Base-by-base conservation (phyloP, 169 alveolate genomes). In the Plasmodium fragile region DNA sequence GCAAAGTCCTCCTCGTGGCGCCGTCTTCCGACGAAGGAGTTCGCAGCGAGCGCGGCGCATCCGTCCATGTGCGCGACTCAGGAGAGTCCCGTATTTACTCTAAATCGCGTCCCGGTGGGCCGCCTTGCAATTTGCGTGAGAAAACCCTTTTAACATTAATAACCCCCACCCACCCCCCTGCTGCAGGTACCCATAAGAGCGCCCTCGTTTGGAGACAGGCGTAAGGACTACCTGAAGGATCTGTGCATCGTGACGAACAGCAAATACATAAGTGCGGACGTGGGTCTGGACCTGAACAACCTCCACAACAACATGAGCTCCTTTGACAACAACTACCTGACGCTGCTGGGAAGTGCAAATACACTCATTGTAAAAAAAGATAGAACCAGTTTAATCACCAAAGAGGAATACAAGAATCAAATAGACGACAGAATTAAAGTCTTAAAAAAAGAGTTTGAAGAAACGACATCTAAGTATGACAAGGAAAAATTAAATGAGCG, bases 161-260 rank as follows among this genome's bases (percentile, higher is more conserved):
- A 77, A 77, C 55, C 1, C 25, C 10, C 16, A 16, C 71, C 13
- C 52, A 6, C 11, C 32, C 39, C 75, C 71, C 36, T 1, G 34
- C 3, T 45, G 34, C 90, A 96, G 97, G 97, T 96, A 36, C 98
- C 98, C 3, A 97, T 97, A 73, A 97, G 97, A 82, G 97, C 99
- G 0, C 99, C 99, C 5, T 96, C 98, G 5, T 97, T 96, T 71
- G 99, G 99, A 7, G 98, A 97, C 78, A 96, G 98, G 65, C 93
- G 99, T 11, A 97, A 97, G 92, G 98, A 96, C 73, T 96, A 97
- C 71, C 81, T 97, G 53, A 97, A 96, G 79, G 99, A 97, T 91
- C 93, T 97, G 28, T 97, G 98, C 41, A 95, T 95, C 53, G 98
- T 98, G 22, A 97, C 99, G 7, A 97, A 97, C 43, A 96, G 98